phyloP scores from a whole-genome alignment of 179 eudicot species.

The Heliamphora pulchella region DNA sequence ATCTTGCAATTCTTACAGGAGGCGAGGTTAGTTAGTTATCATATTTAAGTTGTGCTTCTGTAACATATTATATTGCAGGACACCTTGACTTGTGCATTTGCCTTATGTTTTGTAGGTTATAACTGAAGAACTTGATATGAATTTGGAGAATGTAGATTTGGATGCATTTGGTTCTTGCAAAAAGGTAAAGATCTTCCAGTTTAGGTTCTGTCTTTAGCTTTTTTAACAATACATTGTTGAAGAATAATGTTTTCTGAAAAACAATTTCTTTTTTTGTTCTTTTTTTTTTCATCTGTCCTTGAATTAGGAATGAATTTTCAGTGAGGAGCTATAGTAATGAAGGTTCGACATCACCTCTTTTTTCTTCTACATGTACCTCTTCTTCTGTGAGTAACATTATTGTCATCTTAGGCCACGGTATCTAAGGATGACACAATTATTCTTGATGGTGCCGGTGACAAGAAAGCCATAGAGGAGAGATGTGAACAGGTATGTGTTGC shows the following conservation, averaged over 20 bases:
- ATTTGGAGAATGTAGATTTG: slow-evolving; percentile 63
- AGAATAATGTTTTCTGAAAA: neutral
- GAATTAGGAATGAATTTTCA: neutral
- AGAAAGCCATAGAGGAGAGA: slow-evolving; percentile 75
- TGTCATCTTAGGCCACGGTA: slow-evolving; percentile 50
- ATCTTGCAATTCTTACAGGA: slow-evolving; percentile 86
- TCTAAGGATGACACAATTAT: slow-evolving; percentile 86
- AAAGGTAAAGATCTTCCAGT: slow-evolving; percentile 41
- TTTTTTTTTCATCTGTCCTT: neutral
- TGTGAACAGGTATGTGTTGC: slow-evolving; percentile 65
- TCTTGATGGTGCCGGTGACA: slow-evolving; percentile 96
- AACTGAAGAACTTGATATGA: slow-evolving; percentile 94
- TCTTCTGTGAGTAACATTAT: neutral
- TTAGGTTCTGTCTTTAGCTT: neutral
- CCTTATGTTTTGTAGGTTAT: slow-evolving; percentile 41
- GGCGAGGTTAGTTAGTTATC: slow-evolving; percentile 45
- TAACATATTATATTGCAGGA: neutral
- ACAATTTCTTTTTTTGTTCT: neutral
- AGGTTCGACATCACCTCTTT: slow-evolving; percentile 1
- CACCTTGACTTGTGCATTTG: neutral
- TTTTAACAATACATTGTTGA: neutral
- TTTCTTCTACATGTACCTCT: neutral
- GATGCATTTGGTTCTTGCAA: slow-evolving; percentile 87
- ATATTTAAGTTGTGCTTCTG: neutral
- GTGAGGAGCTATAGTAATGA: neutral